Percentiles rank a stretch among this genome's conserved stretches.
These are phyloP conservation scores for Hirschioporus abietinus DNA, from an alignment of 768 basidiomycete species.

Conservation along the genomic window DNA sequence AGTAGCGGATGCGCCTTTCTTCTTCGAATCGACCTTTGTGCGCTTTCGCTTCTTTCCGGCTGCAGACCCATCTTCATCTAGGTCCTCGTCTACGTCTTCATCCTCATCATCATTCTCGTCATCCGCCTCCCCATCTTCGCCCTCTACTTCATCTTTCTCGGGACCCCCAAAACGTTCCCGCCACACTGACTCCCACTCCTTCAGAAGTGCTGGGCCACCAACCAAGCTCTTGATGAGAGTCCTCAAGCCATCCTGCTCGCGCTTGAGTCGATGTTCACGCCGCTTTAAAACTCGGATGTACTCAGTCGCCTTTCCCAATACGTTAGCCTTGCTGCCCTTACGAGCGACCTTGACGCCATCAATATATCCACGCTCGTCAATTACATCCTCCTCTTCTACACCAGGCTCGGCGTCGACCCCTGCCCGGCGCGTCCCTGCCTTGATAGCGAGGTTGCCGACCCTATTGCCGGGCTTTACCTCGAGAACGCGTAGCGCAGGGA, in stretches of 20 bases:
- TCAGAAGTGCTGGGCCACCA: conserved; percentile 63
- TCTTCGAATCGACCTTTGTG: conserved; percentile 31
- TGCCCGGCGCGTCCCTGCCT: conserved; percentile 19
- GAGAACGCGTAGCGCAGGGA: conserved; percentile 77
- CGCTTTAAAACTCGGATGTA: conserved; percentile 83
- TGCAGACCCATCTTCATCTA: conserved; percentile 33
- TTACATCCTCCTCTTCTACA: conserved; percentile 37
- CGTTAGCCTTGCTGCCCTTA: conserved; percentile 88
- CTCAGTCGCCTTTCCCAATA: conserved; percentile 85
- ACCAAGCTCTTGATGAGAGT: conserved; percentile 65
- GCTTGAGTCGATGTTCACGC: conserved; percentile 62
- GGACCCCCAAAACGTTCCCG: conserved; percentile 66
- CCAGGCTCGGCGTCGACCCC: conserved; percentile 3
- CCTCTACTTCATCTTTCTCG: conserved; percentile 56
- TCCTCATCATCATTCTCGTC: conserved; percentile 21
- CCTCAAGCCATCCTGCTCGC: conserved; percentile 73
- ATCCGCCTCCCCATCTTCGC: conserved; percentile 12
- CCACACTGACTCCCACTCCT: conserved; percentile 78
- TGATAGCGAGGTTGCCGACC: conserved; percentile 36
- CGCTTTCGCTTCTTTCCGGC: conserved; percentile 63
- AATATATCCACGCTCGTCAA: conserved; percentile 82
- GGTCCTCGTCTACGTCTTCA: conserved; percentile 34
- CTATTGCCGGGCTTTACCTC: conserved; percentile 51
- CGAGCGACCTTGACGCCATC: conserved; percentile 91
- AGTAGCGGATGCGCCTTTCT: conserved; percentile 35